Base-by-base conservation (phyloP, 768 basidiomycete genomes). In the Lactifluus subvellereus region DNA sequence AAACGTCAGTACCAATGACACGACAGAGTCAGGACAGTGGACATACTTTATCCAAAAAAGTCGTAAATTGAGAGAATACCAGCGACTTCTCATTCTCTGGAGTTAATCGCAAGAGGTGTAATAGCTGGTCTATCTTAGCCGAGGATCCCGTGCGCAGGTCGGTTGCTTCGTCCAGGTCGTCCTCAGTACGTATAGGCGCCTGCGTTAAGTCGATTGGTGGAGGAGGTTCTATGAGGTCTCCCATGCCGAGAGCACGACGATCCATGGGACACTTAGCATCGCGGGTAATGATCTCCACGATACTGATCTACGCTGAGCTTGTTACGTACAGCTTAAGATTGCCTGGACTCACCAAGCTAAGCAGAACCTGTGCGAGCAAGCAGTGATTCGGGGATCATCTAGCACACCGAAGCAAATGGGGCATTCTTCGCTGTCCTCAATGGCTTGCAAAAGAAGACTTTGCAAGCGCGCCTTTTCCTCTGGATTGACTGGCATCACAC, bases 21-120 rank as follows among this genome's bases (percentile, higher is more conserved):
- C 22, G 37, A 13, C 43, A 48, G n/a, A 1, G 16, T n/a, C 60
- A 64, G 33, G 32, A 42, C 60, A 14, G 4, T 10, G 40, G 35
- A 57, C 66, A 54, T 64, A 87, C 91, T 77, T 91, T 88, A 75
- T 91, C 87, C 57, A 94, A 72, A 74, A 91, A 94, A 3, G 84
- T 82, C 4, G 91, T 95, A 69, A 94, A 95, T 68, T 95, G 93
- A 3, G 89, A 92, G 71, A 95, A 95, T 1, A 95, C 91, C 3
- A 95, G 76, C 2, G 88, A 87, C 72, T 95, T 95, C 65, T 92
- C 88, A 1, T 78, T 81, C 4, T 68, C 63, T 0, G 89, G 88
- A 6, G 84, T 88, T 13, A 93, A 73, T 64, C 81, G 77, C 48
- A 95, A 78, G 48, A 93, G 79, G 57, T 88, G 82, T 22, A 92